Base-by-base conservation (phyloP, 2,329 filamentous ascomycete genomes). In the Tolypocladium endophyticum region DNA sequence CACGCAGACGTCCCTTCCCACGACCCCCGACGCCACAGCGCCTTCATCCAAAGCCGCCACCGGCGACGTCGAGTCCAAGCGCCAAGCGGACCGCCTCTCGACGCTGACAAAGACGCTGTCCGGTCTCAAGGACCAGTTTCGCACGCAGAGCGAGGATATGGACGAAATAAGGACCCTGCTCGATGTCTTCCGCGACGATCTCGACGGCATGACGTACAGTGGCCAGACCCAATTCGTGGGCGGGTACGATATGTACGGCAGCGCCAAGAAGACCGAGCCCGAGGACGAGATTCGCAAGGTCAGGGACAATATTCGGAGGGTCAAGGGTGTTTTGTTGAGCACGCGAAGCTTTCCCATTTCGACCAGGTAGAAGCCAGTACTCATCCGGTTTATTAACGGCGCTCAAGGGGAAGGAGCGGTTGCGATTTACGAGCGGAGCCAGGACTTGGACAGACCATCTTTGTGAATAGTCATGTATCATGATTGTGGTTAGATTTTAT, bases 241-340 rank as follows among this genome's bases (percentile, higher is more conserved):
- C 61, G 64, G 69, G 56, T 72, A 73, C 61, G 74, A 78, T 59
- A 61, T 78, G 58, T 78, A 81, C 62, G 75, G 76, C 18, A 73
- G 73, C 23, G 72, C 71, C n/a, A 73, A 71, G 36, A 77, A 71
- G 64, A 72, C 73, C 56, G 85, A 85, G 66, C 81, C 81, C 36
- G 81, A 85, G 62, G 89, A 93, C 72, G 87, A 89, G 73, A 86
- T 91, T 66, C 84, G 84, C 63, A 85, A 83, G 69, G 79, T 89
- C 25, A 89, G 89, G 74, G 85, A 85, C 64, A 89, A 87, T 62
- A 92, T 95, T 57, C 78, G 90, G 64, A 82, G 88, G 60, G 83
- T 94, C 50, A 95, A 95, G 76, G 90, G 90, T 1, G 83, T 90
- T 14, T 76, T 94, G 65, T 72, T 95, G 59, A 90, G 85, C 67